Conservation (phyloP, 495 filamentous ascomycete species). For the Amphirosellinia nigrospora region DNA sequence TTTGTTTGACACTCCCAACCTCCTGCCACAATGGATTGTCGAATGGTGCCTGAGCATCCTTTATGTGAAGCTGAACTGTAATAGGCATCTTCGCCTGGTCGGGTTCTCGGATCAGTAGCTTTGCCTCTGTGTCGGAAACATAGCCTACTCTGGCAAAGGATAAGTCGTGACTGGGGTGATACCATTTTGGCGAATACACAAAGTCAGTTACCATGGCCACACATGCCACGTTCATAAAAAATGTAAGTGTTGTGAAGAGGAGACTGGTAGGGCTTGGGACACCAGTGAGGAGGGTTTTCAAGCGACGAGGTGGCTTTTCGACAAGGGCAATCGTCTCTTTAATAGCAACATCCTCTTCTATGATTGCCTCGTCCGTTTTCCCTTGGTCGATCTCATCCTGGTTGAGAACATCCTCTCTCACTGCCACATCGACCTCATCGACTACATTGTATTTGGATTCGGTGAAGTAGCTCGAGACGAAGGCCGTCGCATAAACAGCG, state of each 20-base stretch:
- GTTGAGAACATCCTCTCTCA: conserved; percentile 57
- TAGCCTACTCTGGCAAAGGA: conserved; percentile 86
- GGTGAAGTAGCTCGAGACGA: conserved; percentile 62
- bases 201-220: conserved; percentile 74
- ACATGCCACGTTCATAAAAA: conserved; percentile 71
- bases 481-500: conserved; percentile 73
- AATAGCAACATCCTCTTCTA: conserved; percentile 56
- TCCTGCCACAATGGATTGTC: conserved; percentile 66
- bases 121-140: conserved; percentile 80
- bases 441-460: conserved; percentile 65
- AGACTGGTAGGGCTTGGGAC: conserved; percentile 70
- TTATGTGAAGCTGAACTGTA: conserved; percentile 62
- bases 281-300: conserved; percentile 75
- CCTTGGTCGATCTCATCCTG: conserved; percentile 38
- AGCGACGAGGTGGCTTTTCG: conserved; percentile 48
- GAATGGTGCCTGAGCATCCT: conserved; percentile 51
- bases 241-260: conserved; percentile 63
- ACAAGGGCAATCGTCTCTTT: conserved; percentile 55
- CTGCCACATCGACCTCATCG: conserved; percentile 64
- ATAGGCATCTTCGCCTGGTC: conserved; percentile 75
- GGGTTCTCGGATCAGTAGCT: conserved; percentile 83
- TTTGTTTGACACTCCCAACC: conserved; percentile 65
- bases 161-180: conserved; percentile 74
- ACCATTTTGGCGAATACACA: conserved; percentile 68
- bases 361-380: conserved; percentile 38